These are phyloP conservation scores for Cotoneaster glaucophyllus DNA, from an alignment of 306 rosid genomes.

Conservation along the genomic window DNA sequence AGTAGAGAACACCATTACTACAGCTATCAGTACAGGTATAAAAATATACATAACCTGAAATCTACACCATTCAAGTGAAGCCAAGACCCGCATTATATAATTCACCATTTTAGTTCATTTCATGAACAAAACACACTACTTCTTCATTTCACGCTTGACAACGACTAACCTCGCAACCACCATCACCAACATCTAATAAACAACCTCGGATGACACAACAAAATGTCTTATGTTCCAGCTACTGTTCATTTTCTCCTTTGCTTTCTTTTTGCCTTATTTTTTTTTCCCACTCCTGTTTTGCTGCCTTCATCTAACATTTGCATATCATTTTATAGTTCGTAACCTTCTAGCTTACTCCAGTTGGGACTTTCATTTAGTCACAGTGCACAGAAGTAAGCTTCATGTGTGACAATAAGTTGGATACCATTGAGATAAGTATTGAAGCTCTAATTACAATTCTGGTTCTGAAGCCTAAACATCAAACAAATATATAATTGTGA, in stretches of 20 bases:
- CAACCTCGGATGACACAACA: not conserved
- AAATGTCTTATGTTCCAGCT: not conserved
- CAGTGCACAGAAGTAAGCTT: not conserved
- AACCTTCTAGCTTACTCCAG: not conserved
- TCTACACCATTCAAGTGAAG: not conserved
- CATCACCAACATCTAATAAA: not conserved
- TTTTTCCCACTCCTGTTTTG: not conserved
- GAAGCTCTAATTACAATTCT: not conserved
- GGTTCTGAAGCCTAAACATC: not conserved
- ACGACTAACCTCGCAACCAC: not conserved
- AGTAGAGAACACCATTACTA: not conserved
- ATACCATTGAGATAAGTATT: not conserved
- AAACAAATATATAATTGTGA: not conserved
- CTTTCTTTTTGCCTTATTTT: not conserved
- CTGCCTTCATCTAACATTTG: not conserved
- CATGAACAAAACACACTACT: not conserved
- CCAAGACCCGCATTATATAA: not conserved
- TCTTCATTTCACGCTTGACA: not conserved
- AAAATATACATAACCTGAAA: not conserved
- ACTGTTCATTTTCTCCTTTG: not conserved
- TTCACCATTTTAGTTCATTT: not conserved
- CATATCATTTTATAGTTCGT: not conserved
- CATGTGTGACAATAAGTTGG: not conserved
- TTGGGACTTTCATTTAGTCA: not conserved
- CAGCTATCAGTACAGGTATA: not conserved